Conservation (phyloP, 257 asterid species). For the Paulownia fortunei region DNA sequence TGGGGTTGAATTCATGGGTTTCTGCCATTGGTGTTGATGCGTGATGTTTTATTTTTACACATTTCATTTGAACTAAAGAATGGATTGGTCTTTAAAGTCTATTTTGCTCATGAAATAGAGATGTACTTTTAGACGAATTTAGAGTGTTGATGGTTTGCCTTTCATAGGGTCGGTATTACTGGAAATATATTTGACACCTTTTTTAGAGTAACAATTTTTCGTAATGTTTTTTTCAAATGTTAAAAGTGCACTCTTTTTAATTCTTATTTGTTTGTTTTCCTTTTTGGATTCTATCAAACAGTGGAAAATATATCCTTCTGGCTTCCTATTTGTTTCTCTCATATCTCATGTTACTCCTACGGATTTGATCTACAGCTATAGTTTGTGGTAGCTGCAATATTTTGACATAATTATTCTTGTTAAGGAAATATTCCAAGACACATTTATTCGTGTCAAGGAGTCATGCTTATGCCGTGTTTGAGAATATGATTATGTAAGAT, state of each 20-base stretch:
- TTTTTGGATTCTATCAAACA: not conserved
- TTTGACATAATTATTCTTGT: not conserved
- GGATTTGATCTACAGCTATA: not conserved
- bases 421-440: not conserved
- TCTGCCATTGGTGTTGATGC: conserved; percentile 10
- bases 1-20: conserved; percentile 23
- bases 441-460: not conserved
- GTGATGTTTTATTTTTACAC: not conserved
- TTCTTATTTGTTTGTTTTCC: not conserved
- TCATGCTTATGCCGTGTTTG: not conserved
- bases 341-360: not conserved
- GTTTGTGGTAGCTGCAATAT: not conserved
- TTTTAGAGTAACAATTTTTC: not conserved
- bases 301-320: not conserved
- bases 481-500: not conserved
- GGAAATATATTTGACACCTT: not conserved
- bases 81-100: not conserved
- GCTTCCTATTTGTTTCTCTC: not conserved
- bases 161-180: not conserved
- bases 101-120: not conserved
- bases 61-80: not conserved
- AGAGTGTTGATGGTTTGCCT: not conserved
- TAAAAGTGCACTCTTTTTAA: not conserved
- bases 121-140: not conserved
- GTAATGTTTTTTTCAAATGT: not conserved